Percentiles rank a stretch among this genome's conserved stretches.
These are phyloP conservation scores for Pyrus pyrifolia DNA, from an alignment of 306 rosid species.

Conservation along the genomic window DNA sequence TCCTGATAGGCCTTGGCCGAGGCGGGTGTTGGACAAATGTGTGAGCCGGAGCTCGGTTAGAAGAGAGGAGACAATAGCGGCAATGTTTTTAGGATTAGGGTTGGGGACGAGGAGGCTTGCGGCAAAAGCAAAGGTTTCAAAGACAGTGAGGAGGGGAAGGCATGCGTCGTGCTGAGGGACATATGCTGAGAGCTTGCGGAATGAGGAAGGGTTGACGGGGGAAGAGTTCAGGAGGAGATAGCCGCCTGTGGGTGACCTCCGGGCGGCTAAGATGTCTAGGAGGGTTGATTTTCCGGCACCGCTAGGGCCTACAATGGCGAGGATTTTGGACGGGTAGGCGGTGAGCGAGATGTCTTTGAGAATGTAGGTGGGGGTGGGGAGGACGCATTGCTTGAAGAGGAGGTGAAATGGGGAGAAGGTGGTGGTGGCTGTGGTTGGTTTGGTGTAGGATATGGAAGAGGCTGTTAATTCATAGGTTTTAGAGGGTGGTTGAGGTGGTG, in stretches of 20 bases:
- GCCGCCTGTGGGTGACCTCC: conserved; percentile 60
- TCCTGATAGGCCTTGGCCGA: conserved; percentile 61
- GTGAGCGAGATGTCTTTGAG: conserved; percentile 65
- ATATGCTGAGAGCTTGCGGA: conserved; percentile 80
- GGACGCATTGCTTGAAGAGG: conserved; percentile 43
- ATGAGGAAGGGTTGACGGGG: conserved; percentile 59
- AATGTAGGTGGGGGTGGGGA: conserved; percentile 36
- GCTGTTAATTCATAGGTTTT: conserved; percentile 67
- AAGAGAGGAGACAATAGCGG: conserved; percentile 39
- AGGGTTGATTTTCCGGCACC: conserved; percentile 97
- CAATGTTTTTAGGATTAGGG: conserved; percentile 35
- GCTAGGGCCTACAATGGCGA: conserved; percentile 88
- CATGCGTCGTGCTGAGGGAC: conserved; percentile 89
- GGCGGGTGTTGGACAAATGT: conserved; percentile 59
- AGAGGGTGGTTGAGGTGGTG: conserved; percentile 11
- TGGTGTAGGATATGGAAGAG: conserved; percentile 63
- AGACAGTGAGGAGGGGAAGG: conserved; percentile 76
- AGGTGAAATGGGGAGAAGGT: conserved; percentile 18
- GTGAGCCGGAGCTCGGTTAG: conserved; percentile 52
- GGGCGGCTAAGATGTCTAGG: conserved; percentile 74
- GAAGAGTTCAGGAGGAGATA: conserved; percentile 58
- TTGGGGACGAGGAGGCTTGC: conserved; percentile 66
- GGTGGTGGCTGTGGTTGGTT: conserved; percentile 36
- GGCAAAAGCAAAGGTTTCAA: conserved; percentile 70
- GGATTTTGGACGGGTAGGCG: conserved; percentile 65